Conservation (phyloP, 495 filamentous ascomycete species). For the Sabuloglossum arenarium region DNA sequence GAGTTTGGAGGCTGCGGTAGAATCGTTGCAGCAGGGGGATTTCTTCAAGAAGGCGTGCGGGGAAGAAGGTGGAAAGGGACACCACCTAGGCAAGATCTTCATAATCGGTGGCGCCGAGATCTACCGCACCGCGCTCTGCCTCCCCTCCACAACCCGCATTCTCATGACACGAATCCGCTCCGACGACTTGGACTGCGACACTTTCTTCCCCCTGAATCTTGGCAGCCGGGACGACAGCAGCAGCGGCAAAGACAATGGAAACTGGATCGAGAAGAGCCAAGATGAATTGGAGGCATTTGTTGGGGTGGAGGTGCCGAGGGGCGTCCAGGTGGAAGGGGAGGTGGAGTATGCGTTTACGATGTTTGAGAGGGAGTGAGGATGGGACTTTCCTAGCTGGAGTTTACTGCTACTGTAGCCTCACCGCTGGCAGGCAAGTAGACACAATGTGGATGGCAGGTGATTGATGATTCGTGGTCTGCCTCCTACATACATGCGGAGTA, state of each 20-base stretch:
- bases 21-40: constrained; percentile 14
- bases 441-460: too few relatives aligned
- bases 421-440: too few relatives aligned
- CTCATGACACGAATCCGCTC: constrained; percentile 39
- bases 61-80: neutral
- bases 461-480: too few relatives aligned
- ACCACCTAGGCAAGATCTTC: constrained; percentile 35
- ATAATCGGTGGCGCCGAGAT: constrained; percentile 83
- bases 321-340: neutral
- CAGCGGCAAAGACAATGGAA: neutral
- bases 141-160: constrained; percentile 27
- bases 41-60: neutral
- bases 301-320: neutral
- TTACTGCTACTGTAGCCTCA: too few relatives aligned
- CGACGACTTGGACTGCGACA: constrained; percentile 68
- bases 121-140: constrained; percentile 44
- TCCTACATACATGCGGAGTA: too few relatives aligned
- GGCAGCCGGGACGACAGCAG: neutral
- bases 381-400: too few relatives aligned
- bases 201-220: constrained; percentile 54
- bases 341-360: neutral
- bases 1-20: constrained; percentile 37
- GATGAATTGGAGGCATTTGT: neutral
- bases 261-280: neutral
- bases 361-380: neutral